Conservation (phyloP, 768 basidiomycete species). For the Kwoniella mangroviensis region DNA sequence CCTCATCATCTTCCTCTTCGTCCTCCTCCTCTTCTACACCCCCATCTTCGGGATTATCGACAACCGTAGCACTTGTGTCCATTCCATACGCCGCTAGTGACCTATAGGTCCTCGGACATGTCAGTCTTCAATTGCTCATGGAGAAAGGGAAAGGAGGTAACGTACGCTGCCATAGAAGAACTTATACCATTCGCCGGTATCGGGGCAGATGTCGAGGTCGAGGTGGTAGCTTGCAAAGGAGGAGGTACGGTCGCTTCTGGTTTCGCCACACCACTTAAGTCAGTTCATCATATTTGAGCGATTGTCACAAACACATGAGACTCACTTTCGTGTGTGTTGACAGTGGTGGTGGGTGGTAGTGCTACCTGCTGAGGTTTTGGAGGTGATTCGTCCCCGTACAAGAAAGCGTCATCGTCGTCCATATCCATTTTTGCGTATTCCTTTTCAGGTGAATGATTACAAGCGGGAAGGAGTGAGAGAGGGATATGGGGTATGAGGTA, state of each 20-base stretch:
- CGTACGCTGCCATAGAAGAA: constrained; percentile 41
- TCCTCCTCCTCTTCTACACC: constrained; percentile 47
- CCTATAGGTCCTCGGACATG: constrained; percentile 4
- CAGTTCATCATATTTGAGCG: background rate
- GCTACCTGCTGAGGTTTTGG: constrained; percentile 5
- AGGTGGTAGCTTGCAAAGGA: background rate
- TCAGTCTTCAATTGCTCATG: background rate
- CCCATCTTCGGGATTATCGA: constrained; percentile 42
- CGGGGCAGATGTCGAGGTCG: constrained; percentile 47
- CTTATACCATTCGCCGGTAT: constrained; percentile 9
- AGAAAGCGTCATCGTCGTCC: constrained; percentile 79
- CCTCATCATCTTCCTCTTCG: constrained; percentile 22
- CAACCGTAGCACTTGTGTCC: constrained; percentile 36
- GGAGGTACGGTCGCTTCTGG: background rate
- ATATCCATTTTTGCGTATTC: constrained; percentile 36
- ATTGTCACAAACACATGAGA: background rate
- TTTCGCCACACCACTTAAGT: background rate
- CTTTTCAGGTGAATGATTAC: background rate
- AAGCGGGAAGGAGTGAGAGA: too few relatives aligned
- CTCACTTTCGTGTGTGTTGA: background rate
- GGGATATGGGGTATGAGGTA: too few relatives aligned
- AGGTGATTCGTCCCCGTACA: constrained; percentile 68
- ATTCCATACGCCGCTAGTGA: constrained; percentile 47
- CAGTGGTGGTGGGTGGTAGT: constrained; percentile 39
- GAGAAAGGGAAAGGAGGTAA: background rate